Evolutionary conservation across 2,329 filamentous ascomycete species (phyloP).

Genomic region (Botrytis porri): DNA sequence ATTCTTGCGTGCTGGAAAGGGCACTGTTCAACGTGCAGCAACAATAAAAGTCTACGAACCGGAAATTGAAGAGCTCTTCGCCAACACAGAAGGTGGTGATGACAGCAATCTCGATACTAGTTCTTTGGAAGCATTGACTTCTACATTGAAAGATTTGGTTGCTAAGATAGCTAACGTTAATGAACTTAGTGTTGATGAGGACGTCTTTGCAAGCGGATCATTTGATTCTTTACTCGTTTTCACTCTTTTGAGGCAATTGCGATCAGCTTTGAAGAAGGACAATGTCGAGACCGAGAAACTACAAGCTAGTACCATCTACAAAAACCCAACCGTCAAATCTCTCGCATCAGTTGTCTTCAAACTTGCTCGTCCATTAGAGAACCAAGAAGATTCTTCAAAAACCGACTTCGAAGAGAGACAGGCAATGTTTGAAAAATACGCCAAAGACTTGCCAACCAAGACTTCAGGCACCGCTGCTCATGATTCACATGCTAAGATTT

Average conservation of each 20-base stretch:
- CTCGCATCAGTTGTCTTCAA: constrained; percentile 14
- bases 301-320: constrained; percentile 17
- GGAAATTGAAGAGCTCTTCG: constrained; percentile 23
- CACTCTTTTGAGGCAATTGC: constrained; percentile 17
- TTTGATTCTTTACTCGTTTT: constrained; percentile 19
- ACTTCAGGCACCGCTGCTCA: neutral
- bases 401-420: constrained; percentile 15
- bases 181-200: neutral
- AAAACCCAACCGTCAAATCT: constrained; percentile 12
- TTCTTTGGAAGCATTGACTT: constrained; percentile 1
- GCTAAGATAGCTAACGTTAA: constrained; percentile 5
- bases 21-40: constrained; percentile 20
- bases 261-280: constrained; percentile 13
- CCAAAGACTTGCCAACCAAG: constrained; percentile 14
- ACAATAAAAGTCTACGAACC: constrained; percentile 16
- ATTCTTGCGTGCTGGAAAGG: constrained; percentile 22
- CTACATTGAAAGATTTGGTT: constrained; percentile 3
- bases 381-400: neutral
- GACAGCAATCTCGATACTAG: neutral
- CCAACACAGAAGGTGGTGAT: neutral
- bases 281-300: constrained; percentile 5
- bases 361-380: constrained; percentile 3
- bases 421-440: constrained; percentile 23
- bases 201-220: constrained; percentile 16
- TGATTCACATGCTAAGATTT: constrained; percentile 13